These are phyloP conservation scores for Comarum palustre DNA, from an alignment of 306 rosid species.

Conservation along the genomic window DNA sequence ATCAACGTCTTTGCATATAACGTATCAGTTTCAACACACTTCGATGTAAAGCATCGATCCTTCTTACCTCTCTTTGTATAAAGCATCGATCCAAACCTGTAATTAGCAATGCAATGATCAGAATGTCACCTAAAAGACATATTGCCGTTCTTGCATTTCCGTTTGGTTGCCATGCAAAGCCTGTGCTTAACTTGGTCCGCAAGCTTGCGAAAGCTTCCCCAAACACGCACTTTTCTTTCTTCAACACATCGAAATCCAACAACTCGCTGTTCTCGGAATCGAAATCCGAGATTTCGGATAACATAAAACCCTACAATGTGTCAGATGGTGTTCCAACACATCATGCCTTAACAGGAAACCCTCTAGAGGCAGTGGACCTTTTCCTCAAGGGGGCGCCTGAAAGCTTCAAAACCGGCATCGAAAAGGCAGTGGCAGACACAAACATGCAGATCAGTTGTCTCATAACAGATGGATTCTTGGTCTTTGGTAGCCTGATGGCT, in stretches of 20 bases:
- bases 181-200: slow-evolving; percentile 23
- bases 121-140: background rate
- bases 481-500: slow-evolving; percentile 23
- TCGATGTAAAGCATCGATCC: background rate
- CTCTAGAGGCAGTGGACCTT: slow-evolving; percentile 20
- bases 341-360: slow-evolving; percentile 9
- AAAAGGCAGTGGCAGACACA: slow-evolving; percentile 18
- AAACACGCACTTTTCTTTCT: slow-evolving; percentile 31
- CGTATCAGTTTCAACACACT: background rate
- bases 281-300: background rate
- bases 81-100: background rate
- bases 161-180: slow-evolving; percentile 26
- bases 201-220: slow-evolving; percentile 36
- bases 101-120: background rate
- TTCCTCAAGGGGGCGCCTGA: slow-evolving; percentile 33
- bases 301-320: slow-evolving; percentile 24
- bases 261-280: background rate
- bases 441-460: slow-evolving; percentile 28
- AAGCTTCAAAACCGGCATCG: slow-evolving; percentile 27
- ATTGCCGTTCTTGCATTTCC: slow-evolving; percentile 35
- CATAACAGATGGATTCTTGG: slow-evolving; percentile 11
- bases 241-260: slow-evolving; percentile 23
- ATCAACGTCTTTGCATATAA: background rate
- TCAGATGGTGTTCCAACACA: slow-evolving; percentile 31
- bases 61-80: background rate